Evolutionary conservation across 305 asterid species (phyloP), one percentile per base, ranked within the genome.

Genomic region (Ajuga reptans): DNA sequence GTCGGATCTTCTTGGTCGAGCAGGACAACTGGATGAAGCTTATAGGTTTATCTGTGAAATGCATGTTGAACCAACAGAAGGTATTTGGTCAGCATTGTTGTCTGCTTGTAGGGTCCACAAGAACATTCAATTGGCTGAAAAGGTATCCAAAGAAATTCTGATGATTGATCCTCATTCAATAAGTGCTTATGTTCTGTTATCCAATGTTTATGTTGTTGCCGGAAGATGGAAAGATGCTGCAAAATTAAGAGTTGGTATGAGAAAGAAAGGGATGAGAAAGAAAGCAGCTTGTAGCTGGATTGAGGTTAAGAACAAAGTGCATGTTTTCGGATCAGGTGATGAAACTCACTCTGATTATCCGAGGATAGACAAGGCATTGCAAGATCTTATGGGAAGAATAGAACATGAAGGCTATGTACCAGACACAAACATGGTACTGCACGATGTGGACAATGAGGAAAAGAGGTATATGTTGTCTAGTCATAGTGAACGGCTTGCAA

Each of bases 41-140:
- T 88, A 86, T 17, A 51, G 83, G 16, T 86, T 92, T 45, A 81
- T 89, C 64, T 49, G 69, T n/a, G 76, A 51, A 53, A 84, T 89
- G 96, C 84, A 78, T 69, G 80, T 88, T 15, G 57, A 81, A 50
- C 92, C 92, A 59, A 87, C 96, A 0, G 89, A 77, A 71, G 73
- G 83, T 11, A 83, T 88, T 75, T 92, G 96, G 98, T 84, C 88
- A 9, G 77, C 91, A 0, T 77, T 89, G 68, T 71, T 92, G 75
- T 89, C 96, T 43, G 92, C 98, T 63, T 92, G 98, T 61, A 80
- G 96, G 36, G 91, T 92, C 56, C 89, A 85, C 82, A 92, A 88
- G 77, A 83, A 86, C 37, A 76, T 92, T n/a, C 91, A 86, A 66
- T 74, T 92, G 65, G 98, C 98, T 64, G 92, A 92, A 73, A 85